A percentile compares a stretch with the other conserved stretches of the same genome.
These are phyloP conservation scores for Diaporthe sp. DNA, from an alignment of 2,329 filamentous ascomycete genomes.

Conservation along the genomic window DNA sequence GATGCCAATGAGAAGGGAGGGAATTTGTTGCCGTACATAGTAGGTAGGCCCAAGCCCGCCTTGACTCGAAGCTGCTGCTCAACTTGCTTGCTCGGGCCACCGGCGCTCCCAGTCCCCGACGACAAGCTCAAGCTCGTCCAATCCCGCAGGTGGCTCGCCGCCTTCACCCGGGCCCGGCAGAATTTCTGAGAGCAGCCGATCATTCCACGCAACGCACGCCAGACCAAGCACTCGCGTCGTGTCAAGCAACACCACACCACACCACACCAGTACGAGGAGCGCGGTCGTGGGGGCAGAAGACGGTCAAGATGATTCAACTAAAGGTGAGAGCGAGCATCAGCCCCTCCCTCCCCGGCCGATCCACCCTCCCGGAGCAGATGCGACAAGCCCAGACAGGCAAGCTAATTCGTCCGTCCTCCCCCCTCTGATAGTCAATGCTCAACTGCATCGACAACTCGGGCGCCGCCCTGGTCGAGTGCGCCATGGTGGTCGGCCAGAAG, in stretches of 20 bases:
- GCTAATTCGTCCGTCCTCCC: not conserved
- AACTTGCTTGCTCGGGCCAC: not conserved
- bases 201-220: not conserved
- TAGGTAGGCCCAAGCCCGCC: not conserved
- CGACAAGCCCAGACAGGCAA: conserved; percentile 39
- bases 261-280: conserved; percentile 29
- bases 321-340: conserved; percentile 67
- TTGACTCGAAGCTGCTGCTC: conserved; percentile 3
- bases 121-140: conserved; percentile 19
- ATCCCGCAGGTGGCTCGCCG: conserved; percentile 15
- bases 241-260: conserved; percentile 26
- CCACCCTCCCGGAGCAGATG: not conserved
- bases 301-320: conserved; percentile 88
- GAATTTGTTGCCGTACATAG: not conserved
- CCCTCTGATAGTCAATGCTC: conserved; percentile 81
- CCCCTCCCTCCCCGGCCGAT: not conserved
- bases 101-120: conserved; percentile 29
- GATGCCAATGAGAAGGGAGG: conserved; percentile 4
- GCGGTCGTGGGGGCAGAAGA: conserved; percentile 42
- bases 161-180: conserved; percentile 25
- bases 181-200: conserved; percentile 30
- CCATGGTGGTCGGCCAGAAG: conserved; percentile 92
- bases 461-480: conserved; percentile 96
- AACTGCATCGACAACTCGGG: conserved; percentile 99
- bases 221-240: not conserved